These are phyloP conservation scores for Cornus controversa DNA, from an alignment of 148 eudicot genomes.

Conservation along the genomic window DNA sequence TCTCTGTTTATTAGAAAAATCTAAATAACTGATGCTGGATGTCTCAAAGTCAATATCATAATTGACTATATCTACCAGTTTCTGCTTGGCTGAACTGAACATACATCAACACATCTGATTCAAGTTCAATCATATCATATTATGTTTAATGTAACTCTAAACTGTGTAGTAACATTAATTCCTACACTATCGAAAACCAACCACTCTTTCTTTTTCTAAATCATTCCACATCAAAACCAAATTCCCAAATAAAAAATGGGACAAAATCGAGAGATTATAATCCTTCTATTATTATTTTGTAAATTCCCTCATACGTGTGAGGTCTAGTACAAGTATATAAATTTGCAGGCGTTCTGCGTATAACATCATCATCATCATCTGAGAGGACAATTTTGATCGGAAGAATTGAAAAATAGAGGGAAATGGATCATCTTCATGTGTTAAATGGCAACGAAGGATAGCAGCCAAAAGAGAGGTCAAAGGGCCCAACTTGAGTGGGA, in stretches of 20 bases:
- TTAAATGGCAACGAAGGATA: constrained; percentile 28
- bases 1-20: background rate
- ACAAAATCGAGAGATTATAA: background rate
- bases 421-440: constrained; percentile 23
- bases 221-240: background rate
- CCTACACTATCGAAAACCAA: background rate
- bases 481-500: constrained; percentile 47
- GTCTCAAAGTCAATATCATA: background rate
- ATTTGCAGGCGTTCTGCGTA: background rate
- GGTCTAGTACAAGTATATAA: constrained; percentile 10
- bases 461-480: constrained; percentile 41
- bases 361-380: too few species aligned
- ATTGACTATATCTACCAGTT: background rate
- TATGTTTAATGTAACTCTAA: background rate
- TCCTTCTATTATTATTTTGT: background rate
- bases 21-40: background rate
- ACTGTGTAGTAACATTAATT: background rate
- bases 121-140: background rate
- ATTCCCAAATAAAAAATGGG: background rate
- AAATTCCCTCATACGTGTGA: constrained; percentile 11
- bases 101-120: background rate
- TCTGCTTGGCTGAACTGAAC: background rate
- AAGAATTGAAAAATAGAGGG: background rate
- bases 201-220: background rate
- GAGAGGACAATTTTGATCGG: constrained; percentile 13